phyloP scores from a whole-genome alignment of 805 yeast species.

The Wickerhamiella vanderwaltii region DNA sequence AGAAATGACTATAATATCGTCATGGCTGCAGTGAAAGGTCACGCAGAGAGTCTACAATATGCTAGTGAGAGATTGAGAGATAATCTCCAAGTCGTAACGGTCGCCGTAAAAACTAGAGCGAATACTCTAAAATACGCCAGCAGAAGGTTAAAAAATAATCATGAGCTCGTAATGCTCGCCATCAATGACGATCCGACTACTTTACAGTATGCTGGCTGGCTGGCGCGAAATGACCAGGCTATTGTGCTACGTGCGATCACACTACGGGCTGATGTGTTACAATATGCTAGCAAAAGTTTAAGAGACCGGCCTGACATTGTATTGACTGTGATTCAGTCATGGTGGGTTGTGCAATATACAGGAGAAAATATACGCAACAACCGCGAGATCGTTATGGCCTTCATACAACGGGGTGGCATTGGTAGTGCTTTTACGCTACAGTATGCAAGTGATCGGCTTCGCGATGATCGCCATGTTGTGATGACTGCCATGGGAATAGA shows the following conservation, averaged over 20 bases:
- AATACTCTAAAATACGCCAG: slow-evolving; percentile 7
- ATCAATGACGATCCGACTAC: slow-evolving; percentile 5
- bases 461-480: slow-evolving; percentile 7
- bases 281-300: slow-evolving; percentile 1
- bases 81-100: slow-evolving; percentile 2
- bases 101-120: slow-evolving; percentile 5
- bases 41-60: slow-evolving; percentile 4
- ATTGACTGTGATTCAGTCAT: slow-evolving; percentile 1
- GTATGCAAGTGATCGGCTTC: slow-evolving; percentile 8
- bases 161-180: slow-evolving; percentile 5
- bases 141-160: slow-evolving; percentile 3
- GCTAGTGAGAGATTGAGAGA: slow-evolving; percentile 3
- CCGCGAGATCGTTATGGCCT: no score
- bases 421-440: slow-evolving; percentile 1
- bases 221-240: slow-evolving; percentile 4
- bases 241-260: slow-evolving; percentile 6
- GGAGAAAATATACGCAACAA: no score
- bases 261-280: slow-evolving; percentile 2
- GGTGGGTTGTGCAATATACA: no score
- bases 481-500: slow-evolving; percentile 3
- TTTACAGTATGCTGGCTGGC: slow-evolving; percentile 1
- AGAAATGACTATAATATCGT: slow-evolving; percentile 6
- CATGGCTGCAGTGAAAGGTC: slow-evolving; percentile 5
- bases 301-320: slow-evolving; percentile 9
- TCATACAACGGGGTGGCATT: no score